These are phyloP conservation scores for Alternaria triticina DNA, from an alignment of 2,329 filamentous ascomycete genomes.

Conservation along the genomic window DNA sequence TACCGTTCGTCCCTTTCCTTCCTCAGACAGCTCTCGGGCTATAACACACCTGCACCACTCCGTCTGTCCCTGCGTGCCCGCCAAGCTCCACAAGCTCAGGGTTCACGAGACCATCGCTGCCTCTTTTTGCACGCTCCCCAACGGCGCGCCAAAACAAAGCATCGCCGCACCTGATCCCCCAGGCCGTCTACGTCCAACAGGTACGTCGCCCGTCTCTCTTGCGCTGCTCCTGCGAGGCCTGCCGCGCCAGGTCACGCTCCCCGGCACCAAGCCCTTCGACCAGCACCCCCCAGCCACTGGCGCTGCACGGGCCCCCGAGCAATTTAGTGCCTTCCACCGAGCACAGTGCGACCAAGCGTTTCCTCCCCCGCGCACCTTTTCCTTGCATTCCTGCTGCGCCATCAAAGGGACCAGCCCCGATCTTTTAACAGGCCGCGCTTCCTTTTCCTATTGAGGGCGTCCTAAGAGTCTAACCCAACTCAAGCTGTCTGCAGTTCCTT, in stretches of 20 bases:
- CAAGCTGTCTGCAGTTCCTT: slow-evolving; percentile 27
- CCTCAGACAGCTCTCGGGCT: slow-evolving; percentile 45
- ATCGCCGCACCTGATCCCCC: slow-evolving; percentile 4
- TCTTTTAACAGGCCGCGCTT: slow-evolving; percentile 35
- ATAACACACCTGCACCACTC: slow-evolving; percentile 42
- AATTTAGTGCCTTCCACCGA: slow-evolving; percentile 24
- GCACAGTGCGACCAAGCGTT: slow-evolving; percentile 40
- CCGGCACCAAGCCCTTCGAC: not conserved
- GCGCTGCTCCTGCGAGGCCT: not conserved
- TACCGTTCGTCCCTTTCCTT: slow-evolving; percentile 49
- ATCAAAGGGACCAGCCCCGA: slow-evolving; percentile 45
- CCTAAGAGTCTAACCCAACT: slow-evolving; percentile 44
- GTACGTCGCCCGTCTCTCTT: slow-evolving; percentile 25
- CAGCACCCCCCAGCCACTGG: slow-evolving; percentile 21
- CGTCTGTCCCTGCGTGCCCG: slow-evolving; percentile 23
- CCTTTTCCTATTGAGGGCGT: slow-evolving; percentile 45
- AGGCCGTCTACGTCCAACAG: not conserved
- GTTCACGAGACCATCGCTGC: slow-evolving; percentile 12
- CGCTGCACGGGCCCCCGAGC: slow-evolving; percentile 18
- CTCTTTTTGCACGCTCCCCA: slow-evolving; percentile 26
- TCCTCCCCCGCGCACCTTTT: slow-evolving; percentile 15
- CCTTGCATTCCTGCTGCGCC: slow-evolving; percentile 45
- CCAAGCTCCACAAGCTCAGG: slow-evolving; percentile 31
- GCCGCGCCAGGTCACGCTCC: slow-evolving; percentile 10
- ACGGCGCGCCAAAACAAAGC: slow-evolving; percentile 27